Evolutionary conservation across 2,329 filamentous ascomycete species (phyloP), one percentile per base, ranked within the genome.

Genomic region (Colletotrichum scovillei): DNA sequence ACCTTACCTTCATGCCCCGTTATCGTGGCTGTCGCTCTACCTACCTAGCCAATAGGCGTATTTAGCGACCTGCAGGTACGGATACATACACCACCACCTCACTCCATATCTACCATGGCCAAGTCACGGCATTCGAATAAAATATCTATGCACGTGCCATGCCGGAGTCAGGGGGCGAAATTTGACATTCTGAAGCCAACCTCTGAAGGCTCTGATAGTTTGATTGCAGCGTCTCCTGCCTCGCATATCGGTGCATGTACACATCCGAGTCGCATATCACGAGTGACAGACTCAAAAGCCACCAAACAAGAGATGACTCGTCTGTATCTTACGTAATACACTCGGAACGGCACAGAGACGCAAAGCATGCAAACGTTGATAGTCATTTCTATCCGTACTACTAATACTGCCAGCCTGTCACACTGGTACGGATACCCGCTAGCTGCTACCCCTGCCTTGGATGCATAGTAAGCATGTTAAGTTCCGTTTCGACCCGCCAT

Each of bases 21-120:
- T 63, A 11, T 3, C 35, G 49, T 58, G 53, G 24, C 42, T 11
- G 14, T 30, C 28, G 5, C n/a, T 30, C 19, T 22, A 22, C 22
- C 22, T 22, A 22, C 22, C 22, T 26, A 42, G 49, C 67, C 67
- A 69, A 69, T 69, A 28, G 67, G 67, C 67, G 58, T 30, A 53
- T 69, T 53, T 69, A 69, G 67, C 67, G 67, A 65, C 68, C 55
- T 70, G 68, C 62, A 70, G 62, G 62, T 52, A 60, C 63, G 32
- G 32, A 35, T 35, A 35, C 32, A 35, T 35, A 42, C 42, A 32
- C 42, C 42, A 49, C 42, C 19, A 49, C 42, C 19, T 49, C 19
- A 49, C 38, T 42, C 38, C 42, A n/a, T n/a, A 49, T 46, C 42
- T 46, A 16, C 42, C 42, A 19, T 46, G 19, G 42, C 16, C 19